A percentile compares a stretch with the other conserved stretches of the same genome.
phyloP scores from a whole-genome alignment of 129 eudicot species.

The Daucus carota region DH1_v3.0 NC_030383.2:9266001-9266500 shows the following conservation, averaged over 20 bases:
- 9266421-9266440: neutral
- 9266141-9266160: neutral
- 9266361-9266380: neutral
- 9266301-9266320: neutral
- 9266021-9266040: conserved; percentile 26
- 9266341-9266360: neutral
- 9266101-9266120: conserved; percentile 77
- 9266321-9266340: neutral
- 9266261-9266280: neutral
- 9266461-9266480: neutral
- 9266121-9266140: neutral
- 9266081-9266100: conserved; percentile 88
- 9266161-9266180: neutral
- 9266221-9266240: neutral
- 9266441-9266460: neutral
- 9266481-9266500: neutral
- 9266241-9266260: neutral
- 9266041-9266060: conserved; percentile 91
- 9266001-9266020: too few relatives aligned
- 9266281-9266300: neutral
- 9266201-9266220: neutral
- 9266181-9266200: neutral
- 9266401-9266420: neutral
- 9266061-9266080: conserved; percentile 86
- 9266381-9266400: neutral